These are phyloP conservation scores for Patellifolia procumbens DNA, from an alignment of 179 eudicot genomes.

Conservation along the genomic window DNA sequence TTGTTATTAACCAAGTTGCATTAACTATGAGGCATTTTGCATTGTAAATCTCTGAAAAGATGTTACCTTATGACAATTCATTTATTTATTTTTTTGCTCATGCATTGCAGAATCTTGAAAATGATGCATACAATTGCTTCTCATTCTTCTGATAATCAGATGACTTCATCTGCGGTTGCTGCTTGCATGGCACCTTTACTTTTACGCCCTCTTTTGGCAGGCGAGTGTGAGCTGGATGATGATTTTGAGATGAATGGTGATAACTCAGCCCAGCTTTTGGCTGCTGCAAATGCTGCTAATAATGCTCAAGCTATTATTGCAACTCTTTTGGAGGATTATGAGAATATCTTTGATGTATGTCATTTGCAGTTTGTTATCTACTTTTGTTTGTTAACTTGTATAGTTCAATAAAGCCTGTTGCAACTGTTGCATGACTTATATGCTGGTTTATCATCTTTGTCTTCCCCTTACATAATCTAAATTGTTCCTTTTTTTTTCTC, in stretches of 20 bases:
- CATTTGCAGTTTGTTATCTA: slow-evolving; percentile 6
- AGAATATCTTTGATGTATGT: slow-evolving; percentile 85
- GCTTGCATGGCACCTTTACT: slow-evolving; percentile 99
- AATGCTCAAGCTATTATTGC: slow-evolving; percentile 91
- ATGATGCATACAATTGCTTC: slow-evolving; percentile 91
- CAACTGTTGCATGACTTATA: not conserved
- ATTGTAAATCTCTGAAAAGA: not conserved
- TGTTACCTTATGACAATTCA: not conserved
- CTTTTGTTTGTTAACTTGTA: not conserved
- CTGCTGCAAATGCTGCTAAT: slow-evolving; percentile 99
- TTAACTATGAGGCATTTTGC: slow-evolving; percentile 9
- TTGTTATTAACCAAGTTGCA: slow-evolving; percentile 6
- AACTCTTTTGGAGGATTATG: slow-evolving; percentile 89
- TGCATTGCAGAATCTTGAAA: slow-evolving; percentile 65
- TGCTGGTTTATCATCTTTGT: too few relatives aligned
- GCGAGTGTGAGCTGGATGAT: slow-evolving; percentile 96
- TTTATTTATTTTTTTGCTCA: not conserved
- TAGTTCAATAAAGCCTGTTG: not conserved
- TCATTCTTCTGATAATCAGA: slow-evolving; percentile 81
- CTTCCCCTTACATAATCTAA: too few relatives aligned
- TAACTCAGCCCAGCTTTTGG: slow-evolving; percentile 92
- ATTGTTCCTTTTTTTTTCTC: too few relatives aligned
- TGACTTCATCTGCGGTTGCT: slow-evolving; percentile 96
- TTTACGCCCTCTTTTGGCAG: slow-evolving; percentile 95
- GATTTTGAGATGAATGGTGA: slow-evolving; percentile 85